Evolutionary conservation across 2,329 filamentous ascomycete genomes (phyloP).

Genomic region (Colletotrichum sp.): DNA sequence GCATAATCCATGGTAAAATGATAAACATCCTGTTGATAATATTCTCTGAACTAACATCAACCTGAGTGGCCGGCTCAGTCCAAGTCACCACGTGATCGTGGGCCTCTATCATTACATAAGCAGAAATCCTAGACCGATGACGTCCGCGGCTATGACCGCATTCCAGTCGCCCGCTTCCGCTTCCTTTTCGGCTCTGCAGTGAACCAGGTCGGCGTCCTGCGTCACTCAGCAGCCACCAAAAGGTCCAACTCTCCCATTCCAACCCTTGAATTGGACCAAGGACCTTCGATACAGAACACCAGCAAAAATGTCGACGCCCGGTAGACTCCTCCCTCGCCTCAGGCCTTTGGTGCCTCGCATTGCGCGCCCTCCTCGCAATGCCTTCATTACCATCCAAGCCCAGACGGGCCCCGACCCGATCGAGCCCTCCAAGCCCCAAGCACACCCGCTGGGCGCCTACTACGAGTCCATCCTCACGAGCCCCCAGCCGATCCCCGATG

Average conservation of each 20-base stretch:
- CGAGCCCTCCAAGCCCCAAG: conserved; percentile 40
- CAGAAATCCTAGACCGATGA: conserved; percentile 30
- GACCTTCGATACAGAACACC: background rate
- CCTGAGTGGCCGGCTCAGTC: background rate
- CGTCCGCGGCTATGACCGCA: conserved; percentile 32
- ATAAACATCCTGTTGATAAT: too few species aligned
- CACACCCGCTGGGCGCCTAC: conserved; percentile 58
- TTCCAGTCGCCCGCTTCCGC: background rate
- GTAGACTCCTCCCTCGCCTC: conserved; percentile 34
- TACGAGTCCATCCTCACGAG: conserved; percentile 62
- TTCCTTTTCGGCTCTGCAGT: conserved; percentile 3
- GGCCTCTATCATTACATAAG: background rate
- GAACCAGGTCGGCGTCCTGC: conserved; percentile 2
- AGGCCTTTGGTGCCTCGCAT: conserved; percentile 30
- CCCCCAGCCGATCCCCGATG: conserved; percentile 43
- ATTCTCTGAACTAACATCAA: too few species aligned
- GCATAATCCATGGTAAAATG: too few species aligned
- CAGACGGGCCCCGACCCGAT: conserved; percentile 29
- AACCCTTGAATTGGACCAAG: background rate
- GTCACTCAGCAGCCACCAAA: conserved; percentile 5
- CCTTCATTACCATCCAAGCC: conserved; percentile 32
- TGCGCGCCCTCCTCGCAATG: conserved; percentile 29
- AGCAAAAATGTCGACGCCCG: conserved; percentile 35
- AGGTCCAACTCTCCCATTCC: background rate
- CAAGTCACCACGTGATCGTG: background rate